Base-by-base conservation (phyloP, 2,329 filamentous ascomycete genomes). In the Lasiodiplodia citricola region DNA sequence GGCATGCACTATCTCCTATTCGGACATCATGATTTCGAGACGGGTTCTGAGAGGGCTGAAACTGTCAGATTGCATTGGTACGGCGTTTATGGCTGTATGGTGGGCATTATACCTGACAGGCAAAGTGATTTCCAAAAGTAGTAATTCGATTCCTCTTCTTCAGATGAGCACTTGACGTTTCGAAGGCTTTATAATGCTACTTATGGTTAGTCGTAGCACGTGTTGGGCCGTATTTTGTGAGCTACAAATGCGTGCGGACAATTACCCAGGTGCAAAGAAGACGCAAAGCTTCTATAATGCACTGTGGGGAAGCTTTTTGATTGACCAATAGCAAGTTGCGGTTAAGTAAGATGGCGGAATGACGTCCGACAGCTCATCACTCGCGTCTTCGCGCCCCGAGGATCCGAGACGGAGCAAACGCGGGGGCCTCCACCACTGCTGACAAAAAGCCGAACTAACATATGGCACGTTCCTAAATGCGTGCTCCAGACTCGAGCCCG, bases 21-120 rank as follows among this genome's bases (percentile, higher is more conserved):
- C 6, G 31, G 31, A 35, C 31, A 8, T 35, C 8, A 10, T 10
- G 2, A 8, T 35, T 35, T 35, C 2, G 18, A 21, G 44, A 21
- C 14, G 44, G 44, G 44, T 8, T 35, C 31, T 10, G 31, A 31
- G 31, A 10, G 31, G 31, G 31, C 31, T 8, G 31, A 31, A 31
- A 31, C 31, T 28, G 28, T 52, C 60, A 31, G 44, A 14, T 31
- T 67, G 65, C 67, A 71, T 69, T 54, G 65, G 58, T 47, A 14
- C 38, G 69, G 69, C 62, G 70, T 60, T 51, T 23, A 16, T 28
- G 47, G 47, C 47, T 64, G 58, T 64, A 18, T 6, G 18, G 23
- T 38, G 31, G 44, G 28, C 6, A 52, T 47, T 47, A 47, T 47
- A 47, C 5, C 44, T 47, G 8, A 21, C 21, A 21, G 41, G 41